Evolutionary conservation across 768 basidiomycete genomes (phyloP), one percentile per base, ranked within the genome.

Genomic region (Phallus indusiatus): DNA sequence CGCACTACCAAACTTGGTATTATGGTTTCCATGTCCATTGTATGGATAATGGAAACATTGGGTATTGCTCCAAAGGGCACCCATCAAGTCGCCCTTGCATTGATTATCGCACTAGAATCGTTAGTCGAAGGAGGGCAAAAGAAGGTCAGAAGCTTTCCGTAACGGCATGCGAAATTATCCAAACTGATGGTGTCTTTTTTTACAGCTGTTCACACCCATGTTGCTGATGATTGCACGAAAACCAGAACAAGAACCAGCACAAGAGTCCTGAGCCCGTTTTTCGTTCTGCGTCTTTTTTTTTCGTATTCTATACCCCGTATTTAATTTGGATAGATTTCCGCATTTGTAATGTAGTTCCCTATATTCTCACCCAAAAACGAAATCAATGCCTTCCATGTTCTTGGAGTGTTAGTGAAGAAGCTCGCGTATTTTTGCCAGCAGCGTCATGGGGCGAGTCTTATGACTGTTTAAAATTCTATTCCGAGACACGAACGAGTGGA

Each of bases 61-160:
- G 81, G 92, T 0, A 7, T 95, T 16, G 74, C 94, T 12, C 96
- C 96, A 46, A 93, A 94, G 77, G 96, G 96, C 18, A 98, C 96
- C 1, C 84, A 76, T 67, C 83, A 89, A 59, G 91, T 97, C 36
- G 89, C 90, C 61, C 92, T 96, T 76, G 83, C 86, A 37, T 74
- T 97, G 62, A 93, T 89, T 73, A 71, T 86, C 36, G 93, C 94
- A n/a, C 85, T 75, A 7, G 82, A 82, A 42, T 77, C 88, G 0
- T 75, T 97, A 14, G 88, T 94, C 36, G 79, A 81, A 65, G 91
- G 93, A 65, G 95, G 95, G 17, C 85, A 87, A 70, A 79, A 78
- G 59, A 94, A 95, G 82, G 89, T 89, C 59, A 50, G 79, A 18
- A 55, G 9, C 18, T 21, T 33, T 7, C 12, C 52, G 20, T 46